Evolutionary conservation across 2,329 filamentous ascomycete genomes (phyloP).

Genomic region (Penicillium brasilianum): DNA sequence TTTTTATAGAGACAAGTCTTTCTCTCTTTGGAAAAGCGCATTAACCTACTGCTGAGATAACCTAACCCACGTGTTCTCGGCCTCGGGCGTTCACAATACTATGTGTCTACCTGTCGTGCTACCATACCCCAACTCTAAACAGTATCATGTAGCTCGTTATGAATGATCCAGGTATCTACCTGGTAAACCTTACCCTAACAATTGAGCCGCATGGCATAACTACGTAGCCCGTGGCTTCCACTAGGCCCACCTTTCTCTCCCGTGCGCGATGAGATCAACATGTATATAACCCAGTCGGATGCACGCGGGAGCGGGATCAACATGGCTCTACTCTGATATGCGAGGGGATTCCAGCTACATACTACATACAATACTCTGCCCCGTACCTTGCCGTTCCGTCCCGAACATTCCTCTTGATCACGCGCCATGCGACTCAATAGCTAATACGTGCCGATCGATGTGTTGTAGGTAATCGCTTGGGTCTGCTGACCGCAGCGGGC

Average conservation of each 20-base stretch:
- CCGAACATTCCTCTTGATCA: slow-evolving; percentile 3
- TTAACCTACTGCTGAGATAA: neutral
- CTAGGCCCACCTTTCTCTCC: neutral
- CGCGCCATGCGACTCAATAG: neutral
- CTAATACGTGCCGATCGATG: neutral
- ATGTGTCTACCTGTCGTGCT: neutral
- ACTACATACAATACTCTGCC: neutral
- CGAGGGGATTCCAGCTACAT: neutral
- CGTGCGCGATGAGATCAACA: neutral
- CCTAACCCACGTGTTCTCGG: slow-evolving; percentile 1
- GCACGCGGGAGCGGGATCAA: neutral
- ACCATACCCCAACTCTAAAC: neutral
- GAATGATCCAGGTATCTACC: neutral
- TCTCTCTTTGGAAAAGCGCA: neutral
- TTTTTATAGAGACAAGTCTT: neutral
- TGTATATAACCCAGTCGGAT: neutral
- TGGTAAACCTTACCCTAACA: neutral
- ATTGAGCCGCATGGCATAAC: neutral
- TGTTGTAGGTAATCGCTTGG: neutral
- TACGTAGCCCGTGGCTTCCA: neutral
- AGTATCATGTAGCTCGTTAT: neutral
- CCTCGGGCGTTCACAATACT: neutral
- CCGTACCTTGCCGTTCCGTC: neutral
- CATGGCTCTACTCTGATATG: neutral
- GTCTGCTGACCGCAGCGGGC: slow-evolving; percentile 3